Conservation (phyloP, 345 rosid species). For the Heritiera fomes region DNA sequence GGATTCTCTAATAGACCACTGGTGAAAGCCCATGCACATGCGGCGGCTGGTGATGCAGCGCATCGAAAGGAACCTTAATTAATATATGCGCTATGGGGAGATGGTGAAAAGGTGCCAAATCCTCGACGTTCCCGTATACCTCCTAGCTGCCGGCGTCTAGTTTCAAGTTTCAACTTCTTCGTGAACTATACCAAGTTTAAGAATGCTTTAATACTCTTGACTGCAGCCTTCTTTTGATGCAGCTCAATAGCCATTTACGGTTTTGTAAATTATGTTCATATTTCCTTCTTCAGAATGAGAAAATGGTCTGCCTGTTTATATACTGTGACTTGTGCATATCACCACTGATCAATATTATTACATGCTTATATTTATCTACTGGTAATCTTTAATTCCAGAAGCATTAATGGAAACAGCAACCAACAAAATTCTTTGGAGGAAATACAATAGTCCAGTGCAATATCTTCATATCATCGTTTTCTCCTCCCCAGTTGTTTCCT, state of each 20-base stretch:
- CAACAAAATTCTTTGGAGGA: background rate
- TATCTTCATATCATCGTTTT: background rate
- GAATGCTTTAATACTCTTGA: background rate
- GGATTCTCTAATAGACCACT: slow-evolving; percentile 33
- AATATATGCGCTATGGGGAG: slow-evolving; percentile 26
- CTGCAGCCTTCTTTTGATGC: background rate
- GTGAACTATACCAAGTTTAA: too few relatives aligned
- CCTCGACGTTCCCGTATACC: background rate
- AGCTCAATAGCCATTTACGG: background rate
- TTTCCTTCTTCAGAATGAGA: background rate
- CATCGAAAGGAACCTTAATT: slow-evolving; percentile 65
- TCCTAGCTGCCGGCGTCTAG: too few relatives aligned
- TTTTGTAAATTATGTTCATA: background rate
- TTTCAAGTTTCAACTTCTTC: too few relatives aligned
- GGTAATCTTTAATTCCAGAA: background rate
- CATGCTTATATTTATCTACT: background rate
- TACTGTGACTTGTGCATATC: background rate
- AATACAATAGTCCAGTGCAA: background rate
- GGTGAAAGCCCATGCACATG: slow-evolving; percentile 55
- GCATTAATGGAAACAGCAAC: background rate
- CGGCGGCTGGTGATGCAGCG: slow-evolving; percentile 58
- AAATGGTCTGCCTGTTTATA: background rate
- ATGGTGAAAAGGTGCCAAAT: slow-evolving; percentile 20
- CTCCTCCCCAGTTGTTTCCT: background rate
- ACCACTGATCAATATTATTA: background rate